Percentiles rank a stretch among this genome's conserved stretches.
These are phyloP conservation scores for Spergularia azorica DNA, from an alignment of 179 eudicot species.

Conservation along the genomic window DNA sequence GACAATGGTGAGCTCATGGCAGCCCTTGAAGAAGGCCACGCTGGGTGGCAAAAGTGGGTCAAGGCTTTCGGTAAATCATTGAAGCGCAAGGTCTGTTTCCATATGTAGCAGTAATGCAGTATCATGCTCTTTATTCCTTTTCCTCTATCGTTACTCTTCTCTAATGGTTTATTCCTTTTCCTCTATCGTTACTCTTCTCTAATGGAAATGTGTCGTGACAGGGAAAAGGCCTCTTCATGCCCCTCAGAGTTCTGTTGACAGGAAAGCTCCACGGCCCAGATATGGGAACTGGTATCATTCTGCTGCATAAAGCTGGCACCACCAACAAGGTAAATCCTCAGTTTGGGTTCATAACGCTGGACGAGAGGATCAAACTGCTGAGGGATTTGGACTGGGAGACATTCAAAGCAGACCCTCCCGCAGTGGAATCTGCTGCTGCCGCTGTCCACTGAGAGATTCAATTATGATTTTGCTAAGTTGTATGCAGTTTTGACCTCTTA, in stretches of 20 bases:
- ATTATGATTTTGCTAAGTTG: background rate
- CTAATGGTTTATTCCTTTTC: background rate
- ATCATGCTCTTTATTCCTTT: too few species aligned
- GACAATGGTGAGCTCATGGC: slow-evolving; percentile 69
- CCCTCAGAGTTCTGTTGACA: slow-evolving; percentile 86
- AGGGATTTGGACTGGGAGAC: slow-evolving; percentile 70
- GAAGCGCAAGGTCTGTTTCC: slow-evolving; percentile 79
- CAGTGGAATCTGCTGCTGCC: slow-evolving; percentile 31
- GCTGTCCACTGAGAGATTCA: slow-evolving; percentile 28
- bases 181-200: slow-evolving; percentile 3
- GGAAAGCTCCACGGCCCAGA: slow-evolving; percentile 98
- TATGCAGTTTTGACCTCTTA: slow-evolving; percentile 22
- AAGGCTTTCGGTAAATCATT: slow-evolving; percentile 79
- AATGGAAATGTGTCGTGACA: slow-evolving; percentile 29
- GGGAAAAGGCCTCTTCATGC: slow-evolving; percentile 99
- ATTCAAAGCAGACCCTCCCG: slow-evolving; percentile 36
- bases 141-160: too few species aligned
- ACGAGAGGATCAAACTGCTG: slow-evolving; percentile 68
- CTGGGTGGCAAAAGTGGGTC: slow-evolving; percentile 92
- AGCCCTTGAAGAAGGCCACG: slow-evolving; percentile 76
- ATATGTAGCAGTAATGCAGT: background rate
- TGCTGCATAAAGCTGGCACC: slow-evolving; percentile 63
- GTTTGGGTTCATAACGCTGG: slow-evolving; percentile 57
- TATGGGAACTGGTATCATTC: slow-evolving; percentile 63
- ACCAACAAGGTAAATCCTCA: slow-evolving; percentile 51